Evolutionary conservation across 2,329 filamentous ascomycete species (phyloP), one percentile per base, ranked within the genome.

Genomic region (Aspergillus fischeri): DNA sequence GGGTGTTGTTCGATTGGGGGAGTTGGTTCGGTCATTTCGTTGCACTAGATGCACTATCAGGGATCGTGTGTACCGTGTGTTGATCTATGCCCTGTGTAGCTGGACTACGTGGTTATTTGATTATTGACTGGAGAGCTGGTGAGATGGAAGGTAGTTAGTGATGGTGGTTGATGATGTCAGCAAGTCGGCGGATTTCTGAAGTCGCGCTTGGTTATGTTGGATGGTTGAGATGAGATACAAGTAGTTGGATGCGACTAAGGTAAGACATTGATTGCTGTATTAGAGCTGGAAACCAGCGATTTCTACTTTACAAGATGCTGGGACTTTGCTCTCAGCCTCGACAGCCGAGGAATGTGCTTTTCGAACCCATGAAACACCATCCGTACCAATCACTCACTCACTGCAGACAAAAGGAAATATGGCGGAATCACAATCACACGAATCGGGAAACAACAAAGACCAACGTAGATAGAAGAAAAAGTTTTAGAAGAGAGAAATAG

Each of bases 101-200:
- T 27, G 44, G 28, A 35, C 32, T 35, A 35, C 11, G 32, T 29
- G 10, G 28, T 29, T 4, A 29, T 48, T 25, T 28, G n/a, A 11
- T 29, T 29, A 3, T 28, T 32, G 10, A 25, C 17, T 29, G 7
- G 35, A 24, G 28, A 17, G 48, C 20, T 38, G 27, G 47, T 41
- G 38, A 38, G 52, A 28, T 42, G 44, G 0, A 24, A 44, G 42
- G 25, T 24, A 24, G 2, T 24, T 24, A 24, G 24, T 24, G 2
- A 24, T 54, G 55, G 24, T 53, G 56, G 64, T 67, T 70, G 67
- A 70, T 70, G 67, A 70, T 69, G 67, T 69, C 67, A 69, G 66
- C 64, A 62, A 57, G 45, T 52, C 50, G 58, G 41, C 10, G 38
- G 25, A 4, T 35, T 35, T 35, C 14, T 44, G 14, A 17, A 17